Base-by-base conservation (phyloP, 2,329 filamentous ascomycete genomes). In the Polytolypa hystricis region DNA sequence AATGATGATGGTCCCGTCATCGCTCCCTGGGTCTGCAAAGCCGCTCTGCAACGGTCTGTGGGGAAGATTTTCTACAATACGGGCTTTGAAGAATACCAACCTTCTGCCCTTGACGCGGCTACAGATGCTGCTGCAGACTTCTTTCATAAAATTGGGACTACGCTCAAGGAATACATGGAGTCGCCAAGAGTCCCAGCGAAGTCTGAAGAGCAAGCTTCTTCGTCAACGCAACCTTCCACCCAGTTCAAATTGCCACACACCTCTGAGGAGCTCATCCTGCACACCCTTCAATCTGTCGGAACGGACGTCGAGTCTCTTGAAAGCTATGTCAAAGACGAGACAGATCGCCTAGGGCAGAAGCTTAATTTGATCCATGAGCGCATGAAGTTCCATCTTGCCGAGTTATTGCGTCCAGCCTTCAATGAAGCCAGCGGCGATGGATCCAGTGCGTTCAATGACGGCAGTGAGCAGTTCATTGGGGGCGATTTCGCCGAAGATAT, bases 401-500 rank as follows among this genome's bases (percentile, higher is more conserved):
- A 98, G 53, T 74, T 98, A 16, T 69, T 98, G 40, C 84, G 91
- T 16, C 91, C 91, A 32, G 91, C 89, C 18, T 72, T 98, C 35
- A 74, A 77, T 33, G 84, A 93, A 50, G 77, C 74, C 30, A 81
- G 82, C 23, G 74, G 76, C 20, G 91, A 96, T 54, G 91, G 87
- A 23, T 86, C 81, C 4, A 83, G 81, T 39, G 84, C 86, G 5
- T 98, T 98, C 69, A 85, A 93, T 44, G 91, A 98, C 51, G 89
- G 87, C 46, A 94, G 86, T 58, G 91, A 98, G 46, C 91, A 96
- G 55, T 98, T 96, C 49, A 79, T 95, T 32, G 85, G 84, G 30
- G 91, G 91, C 43, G 91, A 98, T 59, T 98, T 98, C 57, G 91
- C 91, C 1, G 91, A 95, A 56, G 91, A 98, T 49, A 81, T 98